These are phyloP conservation scores for Pilatotrama ljubarskyi DNA, from an alignment of 768 basidiomycete species.

Conservation along the genomic window DNA sequence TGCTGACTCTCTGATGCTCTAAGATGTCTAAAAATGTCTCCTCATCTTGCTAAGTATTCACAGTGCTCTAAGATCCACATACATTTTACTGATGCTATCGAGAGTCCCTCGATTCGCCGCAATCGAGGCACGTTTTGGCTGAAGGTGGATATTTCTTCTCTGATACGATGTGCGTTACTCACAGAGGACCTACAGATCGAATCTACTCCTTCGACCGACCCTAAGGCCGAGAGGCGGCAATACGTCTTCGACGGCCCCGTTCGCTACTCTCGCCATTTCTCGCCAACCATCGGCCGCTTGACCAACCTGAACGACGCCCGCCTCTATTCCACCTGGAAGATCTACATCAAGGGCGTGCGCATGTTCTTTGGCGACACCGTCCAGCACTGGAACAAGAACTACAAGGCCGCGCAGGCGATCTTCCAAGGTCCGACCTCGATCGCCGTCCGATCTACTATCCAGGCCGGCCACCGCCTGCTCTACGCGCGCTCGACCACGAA, in stretches of 20 bases:
- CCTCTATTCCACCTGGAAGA: conserved; percentile 80
- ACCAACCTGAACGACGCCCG: conserved; percentile 62
- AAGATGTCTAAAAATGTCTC: no score
- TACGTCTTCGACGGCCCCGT: conserved; percentile 77
- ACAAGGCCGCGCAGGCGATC: conserved; percentile 71
- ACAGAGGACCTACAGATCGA: conserved; percentile 47
- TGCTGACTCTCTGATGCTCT: no score
- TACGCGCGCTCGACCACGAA: conserved; percentile 69
- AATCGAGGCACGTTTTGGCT: conserved; percentile 67
- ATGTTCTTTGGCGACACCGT: conserved; percentile 57
- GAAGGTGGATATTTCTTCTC: conserved; percentile 46
- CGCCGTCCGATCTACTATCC: conserved; percentile 67
- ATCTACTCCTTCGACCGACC: conserved; percentile 44
- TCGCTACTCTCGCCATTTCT: conserved; percentile 69
- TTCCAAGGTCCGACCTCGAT: conserved; percentile 63
- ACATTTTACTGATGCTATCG: no score
- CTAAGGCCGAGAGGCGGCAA: conserved; percentile 42
- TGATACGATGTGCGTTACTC: neutral
- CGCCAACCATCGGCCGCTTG: conserved; percentile 65
- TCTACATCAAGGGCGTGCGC: conserved; percentile 58
- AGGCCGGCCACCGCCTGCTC: conserved; percentile 70
- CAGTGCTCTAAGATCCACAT: no score
- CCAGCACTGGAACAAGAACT: conserved; percentile 67
- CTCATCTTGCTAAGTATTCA: no score
- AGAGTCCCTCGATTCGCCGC: conserved; percentile 49